These are phyloP conservation scores for Alternaria hordeiaustralica DNA, from an alignment of 2,329 filamentous ascomycete genomes.

Conservation along the genomic window DNA sequence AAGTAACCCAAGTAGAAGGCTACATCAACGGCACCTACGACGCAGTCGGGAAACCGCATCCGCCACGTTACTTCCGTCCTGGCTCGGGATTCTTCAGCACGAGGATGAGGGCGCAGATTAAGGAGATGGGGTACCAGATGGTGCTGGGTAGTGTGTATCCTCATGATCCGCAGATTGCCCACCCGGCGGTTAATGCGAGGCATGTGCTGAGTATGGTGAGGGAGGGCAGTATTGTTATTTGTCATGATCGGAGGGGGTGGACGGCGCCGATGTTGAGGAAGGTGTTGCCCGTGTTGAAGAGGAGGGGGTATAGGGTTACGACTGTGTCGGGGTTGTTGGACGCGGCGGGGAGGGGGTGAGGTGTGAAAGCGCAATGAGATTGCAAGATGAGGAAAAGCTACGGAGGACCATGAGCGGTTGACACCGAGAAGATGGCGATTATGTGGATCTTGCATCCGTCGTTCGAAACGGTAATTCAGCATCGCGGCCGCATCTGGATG, in stretches of 20 bases:
- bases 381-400: neutral
- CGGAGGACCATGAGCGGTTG: neutral
- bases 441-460: neutral
- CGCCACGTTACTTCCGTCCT: constrained; percentile 76
- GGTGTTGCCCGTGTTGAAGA: constrained; percentile 74
- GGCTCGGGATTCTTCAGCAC: constrained; percentile 83
- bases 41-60: constrained; percentile 48
- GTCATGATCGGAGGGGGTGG: constrained; percentile 85
- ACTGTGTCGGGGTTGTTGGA: constrained; percentile 58
- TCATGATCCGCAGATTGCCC: constrained; percentile 85
- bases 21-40: constrained; percentile 66
- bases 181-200: constrained; percentile 71
- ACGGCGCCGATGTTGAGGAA: constrained; percentile 77
- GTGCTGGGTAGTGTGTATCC: constrained; percentile 88
- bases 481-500: neutral
- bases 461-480: neutral
- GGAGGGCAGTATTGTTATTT: constrained; percentile 81
- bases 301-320: constrained; percentile 73
- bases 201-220: constrained; percentile 82
- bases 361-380: neutral
- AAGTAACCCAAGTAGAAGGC: constrained; percentile 70
- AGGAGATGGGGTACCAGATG: constrained; percentile 69
- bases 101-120: constrained; percentile 68
- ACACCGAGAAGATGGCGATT: too few relatives aligned
- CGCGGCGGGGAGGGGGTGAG: neutral